Conservation (phyloP, 805 yeast genomes). For the Teunomyces pallodes region DNA sequence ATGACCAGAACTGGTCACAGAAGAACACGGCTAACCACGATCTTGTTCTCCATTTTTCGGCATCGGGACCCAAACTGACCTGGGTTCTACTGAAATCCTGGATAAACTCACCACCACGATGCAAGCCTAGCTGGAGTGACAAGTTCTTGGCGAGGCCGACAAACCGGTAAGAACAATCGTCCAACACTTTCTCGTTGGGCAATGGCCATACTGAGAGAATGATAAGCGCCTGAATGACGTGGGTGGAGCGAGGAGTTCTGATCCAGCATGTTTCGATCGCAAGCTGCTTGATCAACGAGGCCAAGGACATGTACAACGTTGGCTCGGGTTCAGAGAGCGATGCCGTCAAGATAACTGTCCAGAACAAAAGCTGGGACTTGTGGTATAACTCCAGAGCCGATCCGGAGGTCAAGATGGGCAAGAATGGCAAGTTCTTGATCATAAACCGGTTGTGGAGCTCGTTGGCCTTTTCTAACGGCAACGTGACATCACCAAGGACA, state of each 20-base stretch:
- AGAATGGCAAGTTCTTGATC: constrained; percentile 62
- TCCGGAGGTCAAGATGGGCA: constrained; percentile 74
- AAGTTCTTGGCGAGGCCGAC: constrained; percentile 82
- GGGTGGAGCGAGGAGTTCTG: constrained; percentile 89
- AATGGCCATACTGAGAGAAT: constrained; percentile 89
- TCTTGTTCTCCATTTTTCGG: constrained; percentile 91
- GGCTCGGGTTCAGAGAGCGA: constrained; percentile 87
- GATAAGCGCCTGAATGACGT: constrained; percentile 84
- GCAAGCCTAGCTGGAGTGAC: constrained; percentile 84
- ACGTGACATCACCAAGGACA: constrained; percentile 69
- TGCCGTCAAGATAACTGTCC: constrained; percentile 89
- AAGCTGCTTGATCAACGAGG: constrained; percentile 75
- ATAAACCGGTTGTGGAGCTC: constrained; percentile 71
- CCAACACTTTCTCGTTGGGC: constrained; percentile 88
- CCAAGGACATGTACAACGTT: constrained; percentile 67
- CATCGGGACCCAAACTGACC: constrained; percentile 76
- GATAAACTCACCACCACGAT: constrained; percentile 83
- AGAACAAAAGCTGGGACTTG: constrained; percentile 80
- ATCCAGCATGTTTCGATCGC: constrained; percentile 94
- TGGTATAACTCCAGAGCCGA: constrained; percentile 75
- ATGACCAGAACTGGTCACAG: constrained; percentile 88
- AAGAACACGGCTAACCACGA: constrained; percentile 89
- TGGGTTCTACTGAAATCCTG: constrained; percentile 89
- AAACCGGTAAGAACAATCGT: constrained; percentile 87
- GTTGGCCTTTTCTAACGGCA: constrained; percentile 65